phyloP scores from a whole-genome alignment of 2,329 filamentous ascomycete genomes.

The Bipolaris oryzae region DNA sequence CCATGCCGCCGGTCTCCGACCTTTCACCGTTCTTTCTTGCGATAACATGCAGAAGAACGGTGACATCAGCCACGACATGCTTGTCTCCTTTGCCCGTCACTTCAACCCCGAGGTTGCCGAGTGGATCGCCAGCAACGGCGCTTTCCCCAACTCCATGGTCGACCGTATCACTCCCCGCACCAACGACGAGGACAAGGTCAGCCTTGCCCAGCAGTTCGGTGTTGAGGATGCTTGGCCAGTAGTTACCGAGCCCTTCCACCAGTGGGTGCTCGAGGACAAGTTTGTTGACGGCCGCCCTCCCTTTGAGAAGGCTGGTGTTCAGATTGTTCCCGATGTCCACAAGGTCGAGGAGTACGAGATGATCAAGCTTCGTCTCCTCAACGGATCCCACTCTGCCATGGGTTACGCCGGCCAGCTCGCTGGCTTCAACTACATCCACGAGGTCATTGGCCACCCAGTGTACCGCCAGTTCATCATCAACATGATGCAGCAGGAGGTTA shows the following conservation, averaged over 20 bases:
- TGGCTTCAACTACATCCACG: conserved; percentile 37
- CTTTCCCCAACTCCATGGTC: conserved; percentile 42
- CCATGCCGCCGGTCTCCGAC: conserved; percentile 32
- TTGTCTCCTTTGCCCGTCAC: conserved; percentile 31
- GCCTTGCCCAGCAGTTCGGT: conserved; percentile 31
- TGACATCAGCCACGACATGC: conserved; percentile 36
- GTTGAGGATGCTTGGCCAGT: conserved; percentile 37
- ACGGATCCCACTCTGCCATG: conserved; percentile 37
- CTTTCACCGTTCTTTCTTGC: conserved; percentile 40
- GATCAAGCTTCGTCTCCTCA: conserved; percentile 37
- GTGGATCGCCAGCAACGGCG: conserved; percentile 36
- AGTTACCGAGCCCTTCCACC: conserved; percentile 38
- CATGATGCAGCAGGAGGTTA: conserved; percentile 41
- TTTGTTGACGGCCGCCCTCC: conserved; percentile 36
- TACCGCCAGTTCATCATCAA: conserved; percentile 36
- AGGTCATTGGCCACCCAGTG: conserved; percentile 32
- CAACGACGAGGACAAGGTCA: conserved; percentile 28
- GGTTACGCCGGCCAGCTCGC: conserved; percentile 34
- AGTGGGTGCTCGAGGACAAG: conserved; percentile 41
- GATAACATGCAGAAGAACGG: conserved; percentile 43
- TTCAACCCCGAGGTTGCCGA: conserved; percentile 32
- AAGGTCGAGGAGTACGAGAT: conserved; percentile 39
- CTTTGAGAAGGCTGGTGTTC: conserved; percentile 40
- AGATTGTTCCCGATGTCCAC: conserved; percentile 34
- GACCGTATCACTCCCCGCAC: conserved; percentile 40